phyloP scores from a whole-genome alignment of 2,329 filamentous ascomycete species.

The Piedraia hortae region DNA sequence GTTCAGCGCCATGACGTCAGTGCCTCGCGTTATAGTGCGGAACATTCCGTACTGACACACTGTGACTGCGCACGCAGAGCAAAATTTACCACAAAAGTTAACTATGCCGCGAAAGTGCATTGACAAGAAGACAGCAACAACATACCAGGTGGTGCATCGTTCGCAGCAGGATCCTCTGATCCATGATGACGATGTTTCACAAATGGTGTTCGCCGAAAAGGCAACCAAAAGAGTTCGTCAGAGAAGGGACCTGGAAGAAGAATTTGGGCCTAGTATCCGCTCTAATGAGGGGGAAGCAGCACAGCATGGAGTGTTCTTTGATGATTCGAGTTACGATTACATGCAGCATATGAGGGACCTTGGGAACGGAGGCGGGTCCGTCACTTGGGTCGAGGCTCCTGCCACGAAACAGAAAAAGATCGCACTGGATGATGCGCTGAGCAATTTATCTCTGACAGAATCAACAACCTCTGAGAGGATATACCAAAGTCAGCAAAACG shows the following conservation, averaged over 20 bases:
- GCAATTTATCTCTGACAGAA: constrained; percentile 22
- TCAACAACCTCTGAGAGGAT: constrained; percentile 31
- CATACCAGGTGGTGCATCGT: constrained; percentile 82
- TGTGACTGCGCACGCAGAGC: constrained; percentile 13
- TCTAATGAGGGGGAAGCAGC: constrained; percentile 91
- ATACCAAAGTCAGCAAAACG: constrained; percentile 78
- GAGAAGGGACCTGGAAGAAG: constrained; percentile 47
- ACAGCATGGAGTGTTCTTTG: constrained; percentile 75
- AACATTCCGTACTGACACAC: background rate
- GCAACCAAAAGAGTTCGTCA: constrained; percentile 8
- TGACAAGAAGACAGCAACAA: constrained; percentile 76
- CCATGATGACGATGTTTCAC: constrained; percentile 65
- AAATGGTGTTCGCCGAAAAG: constrained; percentile 58
- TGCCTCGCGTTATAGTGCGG: background rate
- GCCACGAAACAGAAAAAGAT: constrained; percentile 41
- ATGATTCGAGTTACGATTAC: constrained; percentile 91
- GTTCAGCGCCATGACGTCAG: background rate
- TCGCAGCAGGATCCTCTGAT: constrained; percentile 94
- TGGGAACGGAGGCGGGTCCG: constrained; percentile 33
- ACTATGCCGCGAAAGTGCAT: constrained; percentile 50
- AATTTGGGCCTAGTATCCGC: constrained; percentile 44
- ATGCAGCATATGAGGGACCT: constrained; percentile 96
- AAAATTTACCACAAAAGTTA: no score
- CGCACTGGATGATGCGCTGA: constrained; percentile 58
- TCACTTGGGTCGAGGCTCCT: constrained; percentile 51